Percentiles rank a stretch among this genome's conserved stretches.
Evolutionary conservation across 495 filamentous ascomycete genomes (phyloP).

Genomic region (Penicillium argentinense): DNA sequence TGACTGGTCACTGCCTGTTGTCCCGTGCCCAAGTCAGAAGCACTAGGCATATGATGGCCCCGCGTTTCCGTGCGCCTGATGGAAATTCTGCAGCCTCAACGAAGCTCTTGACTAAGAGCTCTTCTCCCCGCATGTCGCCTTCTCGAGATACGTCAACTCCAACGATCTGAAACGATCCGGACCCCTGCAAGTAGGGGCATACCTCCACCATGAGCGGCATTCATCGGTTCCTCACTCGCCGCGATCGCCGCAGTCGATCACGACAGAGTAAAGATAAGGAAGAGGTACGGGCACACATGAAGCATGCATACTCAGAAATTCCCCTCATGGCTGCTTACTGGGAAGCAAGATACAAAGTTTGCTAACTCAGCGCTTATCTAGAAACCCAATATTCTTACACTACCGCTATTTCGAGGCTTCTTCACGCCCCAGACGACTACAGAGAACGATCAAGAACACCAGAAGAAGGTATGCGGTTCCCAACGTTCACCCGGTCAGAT

Average conservation of each 20-base stretch:
- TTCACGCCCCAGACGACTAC: constrained; percentile 28
- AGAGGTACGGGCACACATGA: constrained; percentile 36
- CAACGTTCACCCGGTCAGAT: neutral
- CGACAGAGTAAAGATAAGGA: constrained; percentile 53
- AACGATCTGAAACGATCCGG: constrained; percentile 10
- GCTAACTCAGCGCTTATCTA: constrained; percentile 18
- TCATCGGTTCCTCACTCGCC: constrained; percentile 69
- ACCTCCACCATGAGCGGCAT: constrained; percentile 54
- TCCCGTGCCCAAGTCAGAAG: constrained; percentile 25
- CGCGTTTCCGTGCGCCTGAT: constrained; percentile 17
- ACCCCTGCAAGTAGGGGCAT: neutral
- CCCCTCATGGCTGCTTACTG: neutral
- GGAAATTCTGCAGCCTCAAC: constrained; percentile 34
- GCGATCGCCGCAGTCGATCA: constrained; percentile 61
- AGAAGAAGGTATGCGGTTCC: constrained; percentile 39
- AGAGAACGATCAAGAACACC: constrained; percentile 28
- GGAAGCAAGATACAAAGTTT: neutral
- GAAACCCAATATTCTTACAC: constrained; percentile 25
- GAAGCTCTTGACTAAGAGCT: constrained; percentile 18
- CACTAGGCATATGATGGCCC: constrained; percentile 31
- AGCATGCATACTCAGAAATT: neutral
- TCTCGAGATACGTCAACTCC: constrained; percentile 1
- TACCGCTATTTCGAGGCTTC: constrained; percentile 33
- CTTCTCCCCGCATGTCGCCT: constrained; percentile 31
- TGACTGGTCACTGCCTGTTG: constrained; percentile 5